Evolutionary conservation across 2,329 filamentous ascomycete genomes (phyloP), one percentile per base, ranked within the genome.

Genomic region (Ambrosiella beaveri): DNA sequence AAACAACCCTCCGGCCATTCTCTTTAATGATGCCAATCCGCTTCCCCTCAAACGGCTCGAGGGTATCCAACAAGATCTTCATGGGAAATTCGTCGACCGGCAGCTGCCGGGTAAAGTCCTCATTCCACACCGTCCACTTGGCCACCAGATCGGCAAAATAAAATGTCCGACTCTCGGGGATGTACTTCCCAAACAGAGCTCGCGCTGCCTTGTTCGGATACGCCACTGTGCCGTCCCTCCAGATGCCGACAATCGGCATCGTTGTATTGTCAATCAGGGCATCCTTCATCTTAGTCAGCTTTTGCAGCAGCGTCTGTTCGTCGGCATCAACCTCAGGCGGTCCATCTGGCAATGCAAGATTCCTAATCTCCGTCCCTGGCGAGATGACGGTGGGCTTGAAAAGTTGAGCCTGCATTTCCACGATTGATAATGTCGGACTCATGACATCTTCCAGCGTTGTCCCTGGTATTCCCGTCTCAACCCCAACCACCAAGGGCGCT

Each of bases 171-270:
- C 64, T 38, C 17, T 59, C 47, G 40, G 73, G 71, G 2, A 69
- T 68, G 12, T 71, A 67, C 8, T 69, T 67, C 27, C 71, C 65
- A 60, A 81, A 74, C n/a, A 84, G 67, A 3, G 70, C 67, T 11
- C 76, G 71, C 11, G 78, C 78, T 3, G 84, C 84, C 63, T 77
- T 79, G 65, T 91, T 91, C 3, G 85, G 82, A 49, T 88, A 81
- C 0, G 80, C 82, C 52, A 88, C 81, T 53, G 79, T 84, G 57
- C 84, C 80, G 63, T 91, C 86, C 65, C 83, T 85, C 86, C 86
- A 90, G 81, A 89, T 86, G 27, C 84, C 83, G 50, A 89, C 72
- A 19, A 88, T 83, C 0, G 86, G 86, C 65, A 87, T 81, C 61
- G 81, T 78, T 35, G 86, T 86, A 44, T 81, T 86, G 65, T 88